These are phyloP conservation scores for Serendipita sp. DNA, from an alignment of 768 basidiomycete species.

Conservation along the genomic window DNA sequence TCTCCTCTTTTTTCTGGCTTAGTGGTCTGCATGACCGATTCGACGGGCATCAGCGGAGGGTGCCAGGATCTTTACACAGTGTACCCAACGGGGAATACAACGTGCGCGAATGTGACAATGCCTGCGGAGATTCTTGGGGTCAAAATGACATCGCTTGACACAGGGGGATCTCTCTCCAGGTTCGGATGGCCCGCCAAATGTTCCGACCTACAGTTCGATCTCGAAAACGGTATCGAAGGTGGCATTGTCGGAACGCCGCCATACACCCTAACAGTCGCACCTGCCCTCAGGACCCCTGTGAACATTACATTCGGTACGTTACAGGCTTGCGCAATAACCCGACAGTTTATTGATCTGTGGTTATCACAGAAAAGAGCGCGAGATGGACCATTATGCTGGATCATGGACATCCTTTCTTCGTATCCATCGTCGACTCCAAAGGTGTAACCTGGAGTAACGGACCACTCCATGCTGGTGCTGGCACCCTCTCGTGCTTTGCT, in stretches of 20 bases:
- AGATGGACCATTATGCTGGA: not conserved
- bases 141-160: conserved; percentile 22
- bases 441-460: conserved; percentile 43
- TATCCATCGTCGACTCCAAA: conserved; percentile 35
- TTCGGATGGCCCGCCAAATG: conserved; percentile 35
- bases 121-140: conserved; percentile 30
- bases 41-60: conserved; percentile 22
- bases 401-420: conserved; percentile 29
- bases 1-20: not conserved
- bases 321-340: not conserved
- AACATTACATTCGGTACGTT: conserved; percentile 30
- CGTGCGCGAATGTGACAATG: conserved; percentile 37
- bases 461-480: conserved; percentile 32
- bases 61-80: conserved; percentile 45
- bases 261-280: conserved; percentile 24
- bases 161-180: conserved; percentile 36
- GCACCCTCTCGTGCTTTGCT: conserved; percentile 7
- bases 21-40: conserved; percentile 1
- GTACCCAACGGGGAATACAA: conserved; percentile 27
- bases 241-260: not conserved
- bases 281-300: conserved; percentile 42
- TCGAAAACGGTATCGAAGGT: not conserved
- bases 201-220: not conserved
- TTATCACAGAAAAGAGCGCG: not conserved
- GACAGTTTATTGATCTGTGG: too few relatives aligned